Evolutionary conservation across 345 rosid genomes (phyloP).

Genomic region (Pseudoturritis turrita): DNA sequence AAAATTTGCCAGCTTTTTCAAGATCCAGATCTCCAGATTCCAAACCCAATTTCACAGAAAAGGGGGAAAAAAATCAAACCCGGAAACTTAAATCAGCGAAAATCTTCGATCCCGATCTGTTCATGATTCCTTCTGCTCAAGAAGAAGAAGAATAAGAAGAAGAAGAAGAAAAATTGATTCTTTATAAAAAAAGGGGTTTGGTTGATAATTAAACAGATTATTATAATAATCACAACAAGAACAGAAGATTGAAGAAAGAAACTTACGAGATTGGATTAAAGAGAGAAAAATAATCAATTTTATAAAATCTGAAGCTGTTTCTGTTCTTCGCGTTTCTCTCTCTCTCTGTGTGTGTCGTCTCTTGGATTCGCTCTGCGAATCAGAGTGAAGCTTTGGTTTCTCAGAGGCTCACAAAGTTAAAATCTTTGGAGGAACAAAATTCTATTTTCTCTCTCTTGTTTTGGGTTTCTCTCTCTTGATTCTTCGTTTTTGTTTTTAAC

Average conservation of each 20-base stretch:
- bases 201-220: conserved; percentile 9
- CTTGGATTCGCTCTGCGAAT: conserved; percentile 67
- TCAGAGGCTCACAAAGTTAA: conserved; percentile 35
- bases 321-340: conserved; percentile 46
- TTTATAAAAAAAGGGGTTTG: not conserved
- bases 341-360: conserved; percentile 25
- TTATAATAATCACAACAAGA: conserved; percentile 18
- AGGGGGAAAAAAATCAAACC: conserved; percentile 5
- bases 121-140: conserved; percentile 16
- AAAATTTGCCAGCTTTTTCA: conserved; percentile 3
- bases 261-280: conserved; percentile 65
- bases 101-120: conserved; percentile 42
- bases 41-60: conserved; percentile 4
- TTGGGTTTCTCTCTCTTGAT: conserved; percentile 5
- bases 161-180: not conserved
- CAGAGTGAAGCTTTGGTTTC: conserved; percentile 50
- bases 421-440: conserved; percentile 42
- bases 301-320: conserved; percentile 24
- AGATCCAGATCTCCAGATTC: conserved; percentile 46
- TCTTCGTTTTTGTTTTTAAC: conserved; percentile 2
- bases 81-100: conserved; percentile 5
- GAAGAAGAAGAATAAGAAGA: not conserved
- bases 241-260: conserved; percentile 24
- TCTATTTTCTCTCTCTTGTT: conserved; percentile 30
- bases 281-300: conserved; percentile 25